These are phyloP conservation scores for Anthracocystis setariae DNA, from an alignment of 1,284 basidiomycete genomes.

Conservation along the genomic window DNA sequence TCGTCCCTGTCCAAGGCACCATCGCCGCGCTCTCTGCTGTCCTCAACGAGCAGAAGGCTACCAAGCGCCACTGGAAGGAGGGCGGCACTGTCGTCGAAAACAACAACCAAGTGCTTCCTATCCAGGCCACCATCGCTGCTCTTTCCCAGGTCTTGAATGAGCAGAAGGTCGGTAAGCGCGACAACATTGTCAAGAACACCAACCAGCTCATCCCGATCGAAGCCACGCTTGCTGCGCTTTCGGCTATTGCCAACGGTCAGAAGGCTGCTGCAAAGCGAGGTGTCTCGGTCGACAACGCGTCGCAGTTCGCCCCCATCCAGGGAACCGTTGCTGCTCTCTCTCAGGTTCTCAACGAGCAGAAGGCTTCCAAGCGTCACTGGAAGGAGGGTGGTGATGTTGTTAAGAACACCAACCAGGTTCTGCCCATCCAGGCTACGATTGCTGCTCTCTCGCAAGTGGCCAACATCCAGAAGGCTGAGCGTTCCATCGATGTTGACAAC, in stretches of 20 bases:
- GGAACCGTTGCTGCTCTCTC: constrained; percentile 23
- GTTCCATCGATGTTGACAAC: constrained; percentile 22
- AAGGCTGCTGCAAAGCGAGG: constrained; percentile 13
- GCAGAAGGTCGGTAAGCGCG: constrained; percentile 30
- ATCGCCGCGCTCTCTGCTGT: constrained; percentile 29
- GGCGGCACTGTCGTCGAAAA: constrained; percentile 23
- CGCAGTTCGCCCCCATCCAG: constrained; percentile 31
- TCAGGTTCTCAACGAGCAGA: constrained; percentile 32
- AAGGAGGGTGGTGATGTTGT: constrained; percentile 15
- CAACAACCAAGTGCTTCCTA: constrained; percentile 25
- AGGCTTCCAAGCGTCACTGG: constrained; percentile 16
- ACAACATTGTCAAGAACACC: constrained; percentile 30
- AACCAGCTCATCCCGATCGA: constrained; percentile 30
- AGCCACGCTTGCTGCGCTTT: constrained; percentile 26
- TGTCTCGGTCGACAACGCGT: constrained; percentile 17
- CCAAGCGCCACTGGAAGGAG: constrained; percentile 8
- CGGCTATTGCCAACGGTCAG: constrained; percentile 25
- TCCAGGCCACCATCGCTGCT: constrained; percentile 37
- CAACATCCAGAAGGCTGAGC: constrained; percentile 23
- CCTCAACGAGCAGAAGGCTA: constrained; percentile 27
- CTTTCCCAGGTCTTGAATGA: constrained; percentile 40
- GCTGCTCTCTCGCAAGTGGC: constrained; percentile 14
- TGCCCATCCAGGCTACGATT: constrained; percentile 33
- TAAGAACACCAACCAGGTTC: constrained; percentile 32
- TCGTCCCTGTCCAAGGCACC: constrained; percentile 38